Percentiles rank a stretch among this genome's conserved stretches.
These are phyloP conservation scores for Thalassiosira pacifica DNA, from an alignment of 352 stramenopile species.

Conservation along the genomic window DNA sequence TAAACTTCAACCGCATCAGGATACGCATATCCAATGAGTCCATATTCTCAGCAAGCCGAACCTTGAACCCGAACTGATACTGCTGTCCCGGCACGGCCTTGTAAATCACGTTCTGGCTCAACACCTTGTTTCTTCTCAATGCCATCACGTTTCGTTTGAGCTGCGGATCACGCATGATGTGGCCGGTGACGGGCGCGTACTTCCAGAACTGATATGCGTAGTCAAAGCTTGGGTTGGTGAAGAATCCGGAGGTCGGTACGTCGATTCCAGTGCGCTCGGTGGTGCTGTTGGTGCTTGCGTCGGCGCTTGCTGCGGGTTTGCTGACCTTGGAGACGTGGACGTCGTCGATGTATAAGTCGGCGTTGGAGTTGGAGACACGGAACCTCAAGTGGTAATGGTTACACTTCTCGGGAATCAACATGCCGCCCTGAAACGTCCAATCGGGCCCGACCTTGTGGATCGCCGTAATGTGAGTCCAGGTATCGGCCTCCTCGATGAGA, in stretches of 20 bases:
- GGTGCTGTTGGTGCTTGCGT: conserved; percentile 5
- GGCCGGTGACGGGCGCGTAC: conserved; percentile 16
- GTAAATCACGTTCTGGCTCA: conserved; percentile 44
- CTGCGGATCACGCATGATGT: conserved; percentile 24
- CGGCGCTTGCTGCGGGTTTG: not conserved
- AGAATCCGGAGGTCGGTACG: conserved; percentile 46
- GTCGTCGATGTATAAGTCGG: conserved; percentile 50
- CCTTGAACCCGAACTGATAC: conserved; percentile 43
- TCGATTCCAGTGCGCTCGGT: not conserved
- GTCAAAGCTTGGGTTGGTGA: conserved; percentile 55
- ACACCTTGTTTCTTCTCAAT: conserved; percentile 8
- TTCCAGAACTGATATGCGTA: conserved; percentile 55
- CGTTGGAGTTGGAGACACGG: not conserved
- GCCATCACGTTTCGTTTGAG: conserved; percentile 36
- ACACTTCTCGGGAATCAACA: conserved; percentile 31
- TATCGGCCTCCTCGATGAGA: conserved; percentile 25
- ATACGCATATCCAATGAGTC: conserved; percentile 14
- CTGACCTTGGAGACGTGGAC: conserved; percentile 42
- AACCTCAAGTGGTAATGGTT: conserved; percentile 62
- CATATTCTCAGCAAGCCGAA: conserved; percentile 28
- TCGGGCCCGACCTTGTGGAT: conserved; percentile 47
- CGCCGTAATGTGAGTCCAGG: conserved; percentile 45
- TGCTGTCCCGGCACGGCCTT: conserved; percentile 9
- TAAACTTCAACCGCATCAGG: conserved; percentile 53
- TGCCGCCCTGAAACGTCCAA: conserved; percentile 44